Evolutionary conservation across 352 stramenopile species (phyloP), one percentile per base, ranked within the genome.

Genomic region (Phytophthora tubulina): DNA sequence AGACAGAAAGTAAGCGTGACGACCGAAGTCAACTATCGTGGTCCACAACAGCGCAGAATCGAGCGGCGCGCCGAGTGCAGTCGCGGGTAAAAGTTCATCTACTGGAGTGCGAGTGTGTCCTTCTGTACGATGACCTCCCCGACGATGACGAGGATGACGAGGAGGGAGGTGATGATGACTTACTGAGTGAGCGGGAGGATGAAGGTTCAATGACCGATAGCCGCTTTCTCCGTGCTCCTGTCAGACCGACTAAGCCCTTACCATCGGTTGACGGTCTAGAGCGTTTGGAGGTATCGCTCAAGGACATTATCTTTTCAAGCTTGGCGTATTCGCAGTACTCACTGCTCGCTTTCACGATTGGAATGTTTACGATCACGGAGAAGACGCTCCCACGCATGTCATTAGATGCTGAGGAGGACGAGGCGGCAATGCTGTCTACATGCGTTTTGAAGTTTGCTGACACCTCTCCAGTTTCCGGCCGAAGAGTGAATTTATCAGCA

Each of bases 51-150:
- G 72, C 72, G 13, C 68, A 80, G n/a, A 75, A 72, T 56, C 56
- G 72, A 60, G 52, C 70, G 5, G 75, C 86, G 15, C 73, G 82
- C 33, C 80, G 78, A 59, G 76, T 95, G 4, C 72, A 78, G 8
- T 91, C 75, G 17, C 80, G 86, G 13, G 61, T 94, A 30, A 97
- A 97, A 64, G 14, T 95, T 4, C 89, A 96, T 66, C 63, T 97
- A 30, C 76, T 95, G 10, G 81, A 95, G 50, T 92, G 88, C 35
- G 72, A 92, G 3, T 73, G 90, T 35, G 68, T 92, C 27, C 60
- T 97, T 50, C 62, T 97, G 31, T 97, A 97, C 54, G 88, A 97
- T 59, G 89, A 97, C 56, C 66, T 95, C 17, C 78, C 75, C 1
- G 83, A 93, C 49, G 79, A 91, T 10, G 76, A 80, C 6, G 75